Conservation (phyloP, 192 early-diverging fungal species). For the Backusella tuberculispora region DNA sequence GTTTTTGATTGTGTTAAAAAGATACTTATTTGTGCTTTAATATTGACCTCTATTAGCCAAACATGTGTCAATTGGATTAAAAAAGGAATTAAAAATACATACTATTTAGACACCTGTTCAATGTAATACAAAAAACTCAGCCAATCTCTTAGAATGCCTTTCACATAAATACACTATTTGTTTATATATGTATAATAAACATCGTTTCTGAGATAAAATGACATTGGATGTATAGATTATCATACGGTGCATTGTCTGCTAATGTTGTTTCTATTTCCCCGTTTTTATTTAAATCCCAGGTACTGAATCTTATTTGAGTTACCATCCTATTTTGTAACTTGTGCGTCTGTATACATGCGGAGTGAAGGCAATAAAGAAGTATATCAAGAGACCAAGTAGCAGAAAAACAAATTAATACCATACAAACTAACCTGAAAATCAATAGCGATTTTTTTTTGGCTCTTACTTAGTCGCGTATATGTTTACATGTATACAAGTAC, state of each 20-base stretch:
- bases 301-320: background rate
- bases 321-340: background rate
- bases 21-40: background rate
- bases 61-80: constrained; percentile 13
- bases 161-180: background rate
- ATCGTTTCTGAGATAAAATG: background rate
- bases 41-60: background rate
- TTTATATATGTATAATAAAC: background rate
- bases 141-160: background rate
- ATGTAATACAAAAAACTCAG: constrained; percentile 12
- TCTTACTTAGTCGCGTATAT: too few species aligned
- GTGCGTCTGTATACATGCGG: background rate
- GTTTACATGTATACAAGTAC: too few species aligned
- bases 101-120: background rate
- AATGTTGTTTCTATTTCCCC: background rate
- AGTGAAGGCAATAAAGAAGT: background rate
- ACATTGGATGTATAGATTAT: background rate
- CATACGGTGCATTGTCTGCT: background rate
- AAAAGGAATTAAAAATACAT: constrained; percentile 4
- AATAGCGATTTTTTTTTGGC: too few species aligned
- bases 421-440: too few species aligned
- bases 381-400: background rate
- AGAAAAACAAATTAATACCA: too few species aligned
- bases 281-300: background rate
- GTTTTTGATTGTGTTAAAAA: background rate